Conservation (phyloP, 2,329 filamentous ascomycete species). For the Magnaporthiopsis poae region DNA sequence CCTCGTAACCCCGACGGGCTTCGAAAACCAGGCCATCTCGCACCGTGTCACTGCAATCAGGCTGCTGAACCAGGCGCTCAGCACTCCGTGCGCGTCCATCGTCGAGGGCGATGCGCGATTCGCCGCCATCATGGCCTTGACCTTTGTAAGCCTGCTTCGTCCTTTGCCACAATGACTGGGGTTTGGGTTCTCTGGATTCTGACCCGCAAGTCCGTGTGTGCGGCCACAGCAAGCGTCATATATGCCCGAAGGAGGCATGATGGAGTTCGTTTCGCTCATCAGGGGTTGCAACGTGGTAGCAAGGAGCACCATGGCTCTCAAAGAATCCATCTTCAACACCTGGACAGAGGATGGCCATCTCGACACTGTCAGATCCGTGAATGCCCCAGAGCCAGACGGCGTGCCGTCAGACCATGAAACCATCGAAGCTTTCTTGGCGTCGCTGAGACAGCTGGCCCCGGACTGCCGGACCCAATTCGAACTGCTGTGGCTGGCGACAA, state of each 20-base stretch:
- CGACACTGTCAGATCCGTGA: slow-evolving; percentile 10
- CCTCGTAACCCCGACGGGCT: slow-evolving; percentile 17
- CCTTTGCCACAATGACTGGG: too few species aligned
- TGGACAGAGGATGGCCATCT: slow-evolving; percentile 19
- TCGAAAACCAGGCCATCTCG: slow-evolving; percentile 21
- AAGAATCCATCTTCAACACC: slow-evolving; percentile 14
- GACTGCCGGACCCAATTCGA: slow-evolving; percentile 24
- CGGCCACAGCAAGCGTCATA: slow-evolving; percentile 23
- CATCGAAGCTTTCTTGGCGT: slow-evolving; percentile 20
- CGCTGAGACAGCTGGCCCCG: slow-evolving; percentile 19
- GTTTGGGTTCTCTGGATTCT: background rate
- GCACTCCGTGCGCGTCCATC: slow-evolving; percentile 16
- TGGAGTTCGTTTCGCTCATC: slow-evolving; percentile 29
- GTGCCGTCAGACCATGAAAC: slow-evolving; percentile 14
- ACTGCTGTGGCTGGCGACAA: slow-evolving; percentile 20
- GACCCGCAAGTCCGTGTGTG: background rate
- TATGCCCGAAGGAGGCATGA: slow-evolving; percentile 28
- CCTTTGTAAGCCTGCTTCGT: slow-evolving; percentile 15
- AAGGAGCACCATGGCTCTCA: slow-evolving; percentile 7
- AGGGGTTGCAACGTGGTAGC: slow-evolving; percentile 24
- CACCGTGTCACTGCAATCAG: slow-evolving; percentile 30
- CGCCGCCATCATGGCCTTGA: slow-evolving; percentile 26
- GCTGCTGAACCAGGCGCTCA: slow-evolving; percentile 25
- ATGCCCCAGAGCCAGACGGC: background rate
- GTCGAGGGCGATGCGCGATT: slow-evolving; percentile 28